phyloP scores from a whole-genome alignment of 352 stramenopile genomes.

The Plasmopara viticola region DNA sequence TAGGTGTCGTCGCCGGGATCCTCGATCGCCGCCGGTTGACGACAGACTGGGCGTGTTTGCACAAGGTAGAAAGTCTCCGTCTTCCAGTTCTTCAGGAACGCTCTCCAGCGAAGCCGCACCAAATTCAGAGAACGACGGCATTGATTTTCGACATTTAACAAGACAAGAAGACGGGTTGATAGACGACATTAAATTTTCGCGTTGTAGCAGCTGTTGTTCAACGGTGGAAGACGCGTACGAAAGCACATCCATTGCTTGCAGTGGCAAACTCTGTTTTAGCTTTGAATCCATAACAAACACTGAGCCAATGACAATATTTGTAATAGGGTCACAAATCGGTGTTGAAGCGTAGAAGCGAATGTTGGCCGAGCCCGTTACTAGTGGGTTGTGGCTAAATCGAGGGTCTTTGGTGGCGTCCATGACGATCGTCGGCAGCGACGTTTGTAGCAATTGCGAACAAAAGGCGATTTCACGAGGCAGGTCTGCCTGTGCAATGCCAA shows the following conservation, averaged over 20 bases:
- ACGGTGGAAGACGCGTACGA: constrained; percentile 50
- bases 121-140: constrained; percentile 18
- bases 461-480: constrained; percentile 60
- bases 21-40: constrained; percentile 12
- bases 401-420: constrained; percentile 77
- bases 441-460: constrained; percentile 50
- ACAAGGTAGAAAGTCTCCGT: constrained; percentile 22
- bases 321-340: constrained; percentile 55
- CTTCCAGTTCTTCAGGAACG: constrained; percentile 44
- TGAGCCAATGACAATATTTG: constrained; percentile 56
- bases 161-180: constrained; percentile 19
- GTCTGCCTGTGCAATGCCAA: constrained; percentile 58
- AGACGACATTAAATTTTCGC: constrained; percentile 7
- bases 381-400: constrained; percentile 78
- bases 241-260: constrained; percentile 56
- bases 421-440: constrained; percentile 54
- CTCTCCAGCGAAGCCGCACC: constrained; percentile 37
- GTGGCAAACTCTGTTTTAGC: constrained; percentile 40
- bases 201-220: constrained; percentile 48
- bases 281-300: constrained; percentile 80
- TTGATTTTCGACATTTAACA: constrained; percentile 16
- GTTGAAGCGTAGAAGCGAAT: constrained; percentile 91
- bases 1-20: constrained; percentile 10
- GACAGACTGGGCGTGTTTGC: constrained; percentile 24
- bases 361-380: constrained; percentile 81